phyloP scores from a whole-genome alignment of 2,329 filamentous ascomycete genomes.

The Colletotrichum eleusines region DNA sequence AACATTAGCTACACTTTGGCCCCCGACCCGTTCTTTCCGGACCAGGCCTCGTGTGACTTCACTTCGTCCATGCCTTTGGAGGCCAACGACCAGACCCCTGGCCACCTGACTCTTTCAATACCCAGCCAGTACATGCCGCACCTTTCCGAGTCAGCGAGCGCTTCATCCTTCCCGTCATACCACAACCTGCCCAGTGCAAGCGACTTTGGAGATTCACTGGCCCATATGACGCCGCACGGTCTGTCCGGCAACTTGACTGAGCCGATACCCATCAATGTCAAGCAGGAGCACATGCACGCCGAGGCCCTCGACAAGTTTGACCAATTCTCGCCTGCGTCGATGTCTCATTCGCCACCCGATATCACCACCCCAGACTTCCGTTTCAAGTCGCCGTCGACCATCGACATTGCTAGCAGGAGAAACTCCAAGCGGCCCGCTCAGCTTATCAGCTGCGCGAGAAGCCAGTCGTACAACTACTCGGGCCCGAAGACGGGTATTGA shows the following conservation, averaged over 20 bases:
- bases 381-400: constrained; percentile 62
- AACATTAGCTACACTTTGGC: constrained; percentile 30
- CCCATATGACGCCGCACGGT: constrained; percentile 21
- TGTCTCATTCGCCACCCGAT: constrained; percentile 46
- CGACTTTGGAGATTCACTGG: constrained; percentile 25
- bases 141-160: constrained; percentile 28
- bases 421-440: constrained; percentile 63
- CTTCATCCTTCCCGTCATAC: constrained; percentile 35
- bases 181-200: constrained; percentile 29
- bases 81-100: constrained; percentile 18
- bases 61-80: constrained; percentile 28
- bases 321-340: constrained; percentile 49
- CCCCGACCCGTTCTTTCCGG: constrained; percentile 30
- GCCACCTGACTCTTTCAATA: constrained; percentile 37
- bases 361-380: constrained; percentile 49
- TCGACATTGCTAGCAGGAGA: constrained; percentile 67
- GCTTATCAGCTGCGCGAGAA: constrained; percentile 60
- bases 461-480: constrained; percentile 53
- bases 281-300: constrained; percentile 40
- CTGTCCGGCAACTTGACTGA: constrained; percentile 21
- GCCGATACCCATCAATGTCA: constrained; percentile 41
- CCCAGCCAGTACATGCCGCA: constrained; percentile 35
- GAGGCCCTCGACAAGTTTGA: constrained; percentile 43
- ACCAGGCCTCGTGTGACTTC: constrained; percentile 39
- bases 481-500: constrained; percentile 63